Base-by-base conservation (phyloP, 1,139 yeast species). In the Candida sanyaensis region DNA sequence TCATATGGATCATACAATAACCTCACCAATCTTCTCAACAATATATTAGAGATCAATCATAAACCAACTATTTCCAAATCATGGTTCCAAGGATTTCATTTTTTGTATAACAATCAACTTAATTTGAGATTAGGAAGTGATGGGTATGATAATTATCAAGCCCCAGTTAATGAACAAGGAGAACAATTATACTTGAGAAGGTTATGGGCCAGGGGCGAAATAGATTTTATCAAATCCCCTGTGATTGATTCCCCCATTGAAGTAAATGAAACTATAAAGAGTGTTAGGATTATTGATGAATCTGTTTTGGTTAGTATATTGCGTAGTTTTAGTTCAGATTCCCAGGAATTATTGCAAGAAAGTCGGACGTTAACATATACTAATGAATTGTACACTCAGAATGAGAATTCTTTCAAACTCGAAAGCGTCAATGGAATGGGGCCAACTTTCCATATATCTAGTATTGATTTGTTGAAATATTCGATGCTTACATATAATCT, bases 81-180 rank as follows among this genome's bases (percentile, higher is more conserved):
- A 26, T 46, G 52, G 53, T 42, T 36, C 33, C 43, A 39, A 10
- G 96, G 96, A 0, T 83, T 80, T 53, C 91, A 88, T 54, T 75
- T 90, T 49, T 64, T 86, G 3, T 89, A 77, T 62, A 83, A 83
- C 63, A 67, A 75, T 33, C 82, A 78, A 38, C 62, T 67, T 26
- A 90, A 83, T 54, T 46, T 54, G 0, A 64, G 63, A 3, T 60
- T 89, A 26, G 84, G 87, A 0, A 42, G 59, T 2, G 98, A 92
- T 63, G 97, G 97, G 0, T 92, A 89, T 64, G 96, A 88, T 56
- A 75, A 84, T 48, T 82, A 85, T 57, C 96, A 88, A 62, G 84
- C 93, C 1, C 97, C 97, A 0, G 39, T 50, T 1, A 57, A 52
- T 37, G 50, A 51, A 5, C 52, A 49, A 17, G 57, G 58, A 6